Evolutionary conservation across 2,329 filamentous ascomycete species (phyloP), one percentile per base, ranked within the genome.

Genomic region (Fusarium luffae): DNA sequence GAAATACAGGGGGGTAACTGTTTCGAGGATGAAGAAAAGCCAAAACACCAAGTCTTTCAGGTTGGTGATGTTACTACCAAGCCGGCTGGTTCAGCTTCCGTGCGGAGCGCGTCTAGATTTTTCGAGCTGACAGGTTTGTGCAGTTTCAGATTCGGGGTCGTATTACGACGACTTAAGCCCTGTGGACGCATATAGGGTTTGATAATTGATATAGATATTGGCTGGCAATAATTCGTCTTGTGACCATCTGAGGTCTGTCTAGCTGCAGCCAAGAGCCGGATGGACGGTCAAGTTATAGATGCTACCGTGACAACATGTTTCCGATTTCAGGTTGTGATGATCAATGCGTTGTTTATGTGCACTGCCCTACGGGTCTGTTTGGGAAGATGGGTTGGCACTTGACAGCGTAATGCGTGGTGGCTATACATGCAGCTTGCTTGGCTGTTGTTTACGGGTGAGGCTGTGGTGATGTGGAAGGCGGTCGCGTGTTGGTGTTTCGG

Each of bases 61-160:
- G 32, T 18, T 41, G 32, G 32, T 41, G 25, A n/a, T 23, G 21
- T 23, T 50, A 18, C 30, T 13, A 68, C 54, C 51, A 56, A 67
- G 63, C 63, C 67, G 67, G 67, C 49, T 70, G 43, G 7, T 18
- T 7, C 16, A 28, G 42, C 16, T 67, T 63, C 66, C 66, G 66
- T 50, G 51, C 14, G 49, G n/a, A 23, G 34, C 40, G 47, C 51
- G 54, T 32, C 43, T 11, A 21, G 16, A 18, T 18, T 52, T 48
- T 30, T 34, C 12, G 27, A 41, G 9, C n/a, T 43, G 54, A 19
- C 30, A n/a, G 21, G 23, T 21, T 21, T 12, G 14, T 48, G 18
- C 14, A 34, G 66, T 69, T 69, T 69, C 66, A 66, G 57, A 32
- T 25, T 21, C n/a, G 32, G 41, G 13, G 27, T 34, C 30, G 21